Evolutionary conservation across 1,284 basidiomycete genomes (phyloP), one percentile per base, ranked within the genome.

Genomic region (Sporisorium graminicola): DNA sequence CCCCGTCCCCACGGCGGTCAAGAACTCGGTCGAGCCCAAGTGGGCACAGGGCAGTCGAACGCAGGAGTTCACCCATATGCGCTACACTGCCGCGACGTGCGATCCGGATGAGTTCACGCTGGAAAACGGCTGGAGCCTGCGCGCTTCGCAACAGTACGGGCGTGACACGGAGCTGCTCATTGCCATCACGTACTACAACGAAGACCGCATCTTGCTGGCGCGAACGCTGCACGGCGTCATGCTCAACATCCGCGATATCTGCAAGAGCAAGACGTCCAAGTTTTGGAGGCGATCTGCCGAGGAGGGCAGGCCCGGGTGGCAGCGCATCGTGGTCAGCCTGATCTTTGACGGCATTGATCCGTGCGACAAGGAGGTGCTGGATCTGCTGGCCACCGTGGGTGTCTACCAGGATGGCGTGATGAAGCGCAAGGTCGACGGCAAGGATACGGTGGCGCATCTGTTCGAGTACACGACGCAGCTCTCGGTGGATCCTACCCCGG

Each of bases 181-280:
- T 27, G 69, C 80, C 27, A 82, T 85, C 46, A 85, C 82, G 9
- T 85, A 86, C 83, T 88, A 98, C 87, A 98, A 98, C 86, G 95
- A 98, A 87, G 95, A 98, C 89, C 96, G 98, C 88, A 92, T 92
- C 5, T 90, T 98, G 31, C 80, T 86, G n/a, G 83, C 85, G 10
- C 57, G 85, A 10, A 98, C 94, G 1, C 88, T 98, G 51, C 94
- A 98, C 82, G 93, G 94, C 74, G 92, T 98, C 83, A 98, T 98
- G 95, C 87, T 95, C 78, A 99, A 99, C 87, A 96, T 99, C 76
- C 93, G 95, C 78, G 95, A 98, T 82, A 98, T 98, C 77, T 97
- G 94, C 90, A 95, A 94, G 88, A 95, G 94, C 53, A 96, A 95
- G 86, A 91, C 86, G 82, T 95, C 94, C 71, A 96, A 96, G 86